Base-by-base conservation (phyloP, 2,329 filamentous ascomycete genomes). In the Fusarium clavum region DNA sequence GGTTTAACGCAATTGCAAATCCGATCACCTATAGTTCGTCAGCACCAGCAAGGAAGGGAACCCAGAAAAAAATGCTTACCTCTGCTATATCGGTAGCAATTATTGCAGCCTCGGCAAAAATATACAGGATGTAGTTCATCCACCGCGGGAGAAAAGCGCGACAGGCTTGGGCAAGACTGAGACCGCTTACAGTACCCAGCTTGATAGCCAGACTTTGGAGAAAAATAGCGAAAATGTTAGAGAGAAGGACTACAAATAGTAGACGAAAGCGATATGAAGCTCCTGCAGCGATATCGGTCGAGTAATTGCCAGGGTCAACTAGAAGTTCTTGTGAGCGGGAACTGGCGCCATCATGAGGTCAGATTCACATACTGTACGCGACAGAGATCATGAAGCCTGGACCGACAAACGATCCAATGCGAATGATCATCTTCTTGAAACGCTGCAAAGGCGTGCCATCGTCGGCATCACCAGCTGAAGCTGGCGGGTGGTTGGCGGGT, bases 51-150 rank as follows among this genome's bases (percentile, higher is more conserved):
- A 5, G 13, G 9, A 6, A 43, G 9, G 25, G 3, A 27, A 27
- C 25, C 12, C 4, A 16, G 14, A 5, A 13, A 2, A 13, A 2
- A 7, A 8, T 20, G 20, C 20, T 20, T 57, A 77, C 75, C 71
- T 92, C 90, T 60, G 90, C 90, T 69, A 92, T 88, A 76, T 92
- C 90, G 0, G 90, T 92, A 1, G 90, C 90, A 56, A 92, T 88
- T 61, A 92, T 92, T 64, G 90, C 90, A 7, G 85, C 80, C 77
- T 92, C 90, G 3, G 90, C 87, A 67, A 92, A 81, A 22, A 84
- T 77, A 73, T 92, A 92, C 5, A 92, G 81, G 20, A 83, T 74
- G 46, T 86, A 84, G 66, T 89, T 91, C 58, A 92, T 76, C 90
- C 90, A 92, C 69, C 81, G 82, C 2, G 90, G 90, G 16, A 92